These are phyloP conservation scores for Phytophthora syringae DNA, from an alignment of 352 stramenopile species.

Conservation along the genomic window DNA sequence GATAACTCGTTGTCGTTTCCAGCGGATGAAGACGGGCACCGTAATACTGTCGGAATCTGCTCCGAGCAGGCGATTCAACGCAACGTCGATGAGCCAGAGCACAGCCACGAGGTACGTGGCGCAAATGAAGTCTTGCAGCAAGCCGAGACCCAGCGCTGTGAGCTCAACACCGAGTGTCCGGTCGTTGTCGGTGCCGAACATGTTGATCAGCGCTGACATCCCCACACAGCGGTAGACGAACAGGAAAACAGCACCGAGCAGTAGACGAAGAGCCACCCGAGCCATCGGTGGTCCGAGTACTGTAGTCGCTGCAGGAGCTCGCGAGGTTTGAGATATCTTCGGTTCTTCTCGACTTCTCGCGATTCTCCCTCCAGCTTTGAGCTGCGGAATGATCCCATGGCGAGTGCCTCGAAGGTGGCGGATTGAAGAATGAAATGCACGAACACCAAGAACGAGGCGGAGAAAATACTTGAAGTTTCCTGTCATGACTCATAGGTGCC, in stretches of 20 bases:
- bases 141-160: slow-evolving; percentile 22
- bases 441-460: slow-evolving; percentile 3
- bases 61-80: slow-evolving; percentile 14
- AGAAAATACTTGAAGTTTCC: not conserved
- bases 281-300: slow-evolving; percentile 14
- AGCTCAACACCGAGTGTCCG: slow-evolving; percentile 17
- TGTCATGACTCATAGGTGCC: not conserved
- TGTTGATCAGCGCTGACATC: slow-evolving; percentile 21
- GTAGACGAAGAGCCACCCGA: slow-evolving; percentile 33
- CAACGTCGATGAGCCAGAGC: slow-evolving; percentile 38
- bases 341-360: slow-evolving; percentile 8
- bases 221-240: slow-evolving; percentile 20
- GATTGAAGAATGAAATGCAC: slow-evolving; percentile 18
- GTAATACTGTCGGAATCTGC: slow-evolving; percentile 24
- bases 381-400: slow-evolving; percentile 8
- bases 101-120: slow-evolving; percentile 34
- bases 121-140: slow-evolving; percentile 37
- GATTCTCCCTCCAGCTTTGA: too few species aligned
- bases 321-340: slow-evolving; percentile 17
- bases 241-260: slow-evolving; percentile 29
- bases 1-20: slow-evolving; percentile 27
- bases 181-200: slow-evolving; percentile 30
- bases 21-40: slow-evolving; percentile 32
- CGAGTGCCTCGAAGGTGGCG: not conserved
- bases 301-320: slow-evolving; percentile 16